Evolutionary conservation across 306 rosid genomes (phyloP).

Genomic region (Begonia loranthoides): DNA sequence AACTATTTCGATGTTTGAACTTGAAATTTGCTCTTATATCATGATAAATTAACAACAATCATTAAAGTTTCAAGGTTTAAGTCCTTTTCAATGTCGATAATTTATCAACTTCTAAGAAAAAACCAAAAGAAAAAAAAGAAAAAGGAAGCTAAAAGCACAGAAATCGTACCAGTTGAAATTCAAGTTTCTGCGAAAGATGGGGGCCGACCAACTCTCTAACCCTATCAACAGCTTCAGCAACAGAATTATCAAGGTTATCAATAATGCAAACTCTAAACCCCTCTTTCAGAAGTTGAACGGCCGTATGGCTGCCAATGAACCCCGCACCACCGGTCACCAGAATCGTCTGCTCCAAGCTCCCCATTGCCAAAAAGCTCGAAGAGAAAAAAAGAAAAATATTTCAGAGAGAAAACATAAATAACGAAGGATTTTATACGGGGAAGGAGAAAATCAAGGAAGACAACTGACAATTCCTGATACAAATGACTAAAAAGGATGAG

Average conservation of each 20-base stretch:
- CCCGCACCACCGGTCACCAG: conserved; percentile 91
- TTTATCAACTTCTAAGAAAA: background rate
- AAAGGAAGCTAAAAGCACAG: too few relatives aligned
- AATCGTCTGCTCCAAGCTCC: conserved; percentile 39
- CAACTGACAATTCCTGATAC: too few relatives aligned
- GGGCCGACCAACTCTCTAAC: conserved; percentile 64
- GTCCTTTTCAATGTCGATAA: too few relatives aligned
- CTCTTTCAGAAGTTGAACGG: conserved; percentile 61
- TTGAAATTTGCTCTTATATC: too few relatives aligned
- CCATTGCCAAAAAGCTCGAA: conserved; percentile 10
- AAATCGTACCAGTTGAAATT: conserved; percentile 38
- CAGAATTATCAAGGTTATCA: conserved; percentile 72
- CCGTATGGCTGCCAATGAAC: conserved; percentile 85
- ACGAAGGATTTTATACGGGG: too few relatives aligned
- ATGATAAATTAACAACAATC: too few relatives aligned
- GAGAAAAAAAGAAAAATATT: too few relatives aligned
- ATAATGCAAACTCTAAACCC: conserved; percentile 48
- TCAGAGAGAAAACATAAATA: too few relatives aligned
- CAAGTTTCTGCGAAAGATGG: conserved; percentile 51
- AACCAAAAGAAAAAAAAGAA: background rate
- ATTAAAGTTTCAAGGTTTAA: too few relatives aligned
- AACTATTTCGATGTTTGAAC: too few relatives aligned
- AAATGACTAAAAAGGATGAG: too few relatives aligned
- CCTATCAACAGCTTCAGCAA: conserved; percentile 51
- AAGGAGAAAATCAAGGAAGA: too few relatives aligned